Evolutionary conservation across 83 land plant genomes (phyloP), one percentile per base, ranked within the genome.

Genomic region (Picea engelmannii): DNA sequence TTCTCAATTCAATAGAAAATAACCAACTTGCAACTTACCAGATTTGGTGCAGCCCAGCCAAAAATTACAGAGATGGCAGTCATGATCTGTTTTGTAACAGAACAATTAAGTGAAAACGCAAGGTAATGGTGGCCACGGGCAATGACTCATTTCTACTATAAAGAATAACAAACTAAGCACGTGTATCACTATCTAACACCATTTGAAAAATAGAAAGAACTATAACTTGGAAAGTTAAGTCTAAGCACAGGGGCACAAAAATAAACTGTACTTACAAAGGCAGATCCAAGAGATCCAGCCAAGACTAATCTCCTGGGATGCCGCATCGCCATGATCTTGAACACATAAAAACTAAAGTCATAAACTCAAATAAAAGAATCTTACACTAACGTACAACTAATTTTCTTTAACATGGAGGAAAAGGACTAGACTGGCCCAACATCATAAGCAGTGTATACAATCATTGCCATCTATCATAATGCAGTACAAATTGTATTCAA

Each of bases 31-130:
- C 17, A 24, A 40, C 87, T 80, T 86, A 96, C 99, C 86, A 96
- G 83, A 87, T 93, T 96, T 81, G 99, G 99, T 76, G 98, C 93
- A 76, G 96, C 99, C 99, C 99, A 96, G 44, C 99, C 99, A 87
- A 96, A 88, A 78, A 91, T 49, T 69, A 81, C 96, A 76, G 99
- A 96, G 61, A 96, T 82, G 35, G 89, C 84, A 58, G 99, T 96
- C 99, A 96, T 96, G 42, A 96, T 89, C 99, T 96, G 86, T 78
- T 86, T 66, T 40, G 15, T 11, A 78, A 44, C 15, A 24, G 16
- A 63, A 79, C 62, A 79, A 40, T 11, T 55, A 61, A 62, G 60
- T 16, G 17, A 82, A 10, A 24, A 31, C 78, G 60, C 66, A 74
- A 78, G 7, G 71, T 65, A 87, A 42, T 12, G 21, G 78, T 76